Evolutionary conservation across 305 asterid species (phyloP).

Genomic region (Solanum chacoense): DNA sequence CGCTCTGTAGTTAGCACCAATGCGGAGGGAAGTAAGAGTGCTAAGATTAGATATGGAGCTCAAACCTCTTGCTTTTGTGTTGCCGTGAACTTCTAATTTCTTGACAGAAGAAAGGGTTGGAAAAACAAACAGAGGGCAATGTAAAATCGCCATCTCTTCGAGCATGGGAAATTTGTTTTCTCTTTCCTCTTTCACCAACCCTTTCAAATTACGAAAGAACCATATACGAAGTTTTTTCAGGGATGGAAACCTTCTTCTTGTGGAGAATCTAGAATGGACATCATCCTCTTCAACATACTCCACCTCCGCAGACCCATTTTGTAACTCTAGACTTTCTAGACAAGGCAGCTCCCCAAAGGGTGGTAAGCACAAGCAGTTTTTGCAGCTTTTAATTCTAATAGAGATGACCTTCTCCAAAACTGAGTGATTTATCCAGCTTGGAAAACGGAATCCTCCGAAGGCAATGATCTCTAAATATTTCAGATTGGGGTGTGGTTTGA

Average conservation of each 20-base stretch:
- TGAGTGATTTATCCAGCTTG: constrained; percentile 16
- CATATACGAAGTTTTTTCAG: neutral
- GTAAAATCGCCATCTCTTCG: neutral
- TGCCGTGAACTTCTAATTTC: neutral
- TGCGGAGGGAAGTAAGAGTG: neutral
- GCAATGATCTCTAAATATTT: neutral
- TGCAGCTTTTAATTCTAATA: neutral
- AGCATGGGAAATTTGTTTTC: neutral
- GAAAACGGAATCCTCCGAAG: constrained; percentile 8
- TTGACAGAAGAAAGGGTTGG: neutral
- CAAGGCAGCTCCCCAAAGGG: neutral
- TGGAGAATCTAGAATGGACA: neutral
- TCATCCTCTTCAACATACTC: neutral
- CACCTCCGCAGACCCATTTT: neutral
- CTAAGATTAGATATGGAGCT: neutral
- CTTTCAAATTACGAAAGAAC: neutral
- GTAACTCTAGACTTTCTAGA: neutral
- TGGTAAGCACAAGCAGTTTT: constrained; percentile 4
- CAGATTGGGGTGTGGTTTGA: constrained; percentile 17
- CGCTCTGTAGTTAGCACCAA: neutral
- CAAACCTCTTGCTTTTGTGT: neutral
- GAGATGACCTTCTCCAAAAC: neutral
- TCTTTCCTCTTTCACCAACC: neutral
- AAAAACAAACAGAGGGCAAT: neutral
- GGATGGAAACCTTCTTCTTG: constrained; percentile 1